Evolutionary conservation across 371 early-diverging fungal species (phyloP), one percentile per base, ranked within the genome.

Genomic region (Actinomortierella ambigua): DNA sequence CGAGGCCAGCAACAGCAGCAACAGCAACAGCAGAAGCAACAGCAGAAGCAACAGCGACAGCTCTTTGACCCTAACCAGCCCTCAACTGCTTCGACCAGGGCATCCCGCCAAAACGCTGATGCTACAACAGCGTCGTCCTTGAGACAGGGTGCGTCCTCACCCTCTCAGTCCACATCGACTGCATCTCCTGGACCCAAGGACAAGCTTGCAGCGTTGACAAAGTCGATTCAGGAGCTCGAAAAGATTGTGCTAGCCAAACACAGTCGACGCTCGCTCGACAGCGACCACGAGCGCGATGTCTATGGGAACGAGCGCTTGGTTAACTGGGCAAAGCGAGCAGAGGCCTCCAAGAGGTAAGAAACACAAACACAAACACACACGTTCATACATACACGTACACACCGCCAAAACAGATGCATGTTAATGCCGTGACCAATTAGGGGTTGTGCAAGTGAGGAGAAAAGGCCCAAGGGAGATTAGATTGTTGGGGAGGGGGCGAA

Each of bases 221-320:
- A 67, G 53, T 67, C 66, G 46, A 73, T 73, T 27, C 75, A 73
- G 58, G 57, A 56, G 34, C 61, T 73, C 13, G 75, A 73, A 44
- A 67, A 63, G 48, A 73, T 67, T 41, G 54, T 73, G 14, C 63
- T 73, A 63, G 66, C 66, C 24, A 67, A 67, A 53, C 67, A 63
- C 3, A 55, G 58, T 7, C 75, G 75, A 47, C 63, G 75, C 51
- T 53, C 60, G 2, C 41, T 73, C 39, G 75, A 73, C 34, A 67
- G 68, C 22, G 75, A 73, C 43, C 4, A 34, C 34, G 34, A 34
- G 11, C 63, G 67, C 15, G 57, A 57, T 24, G 75, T 60, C 44
- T 26, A 40, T 28, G 63, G 55, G 42, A 49, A 53, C 28, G 27
- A 50, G 18, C 40, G 50, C 27, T 28, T 60, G 46, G 28, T 11